phyloP scores from a whole-genome alignment of 163 green algal species.

The Coccomyxa subellipsoidea region DNA sequence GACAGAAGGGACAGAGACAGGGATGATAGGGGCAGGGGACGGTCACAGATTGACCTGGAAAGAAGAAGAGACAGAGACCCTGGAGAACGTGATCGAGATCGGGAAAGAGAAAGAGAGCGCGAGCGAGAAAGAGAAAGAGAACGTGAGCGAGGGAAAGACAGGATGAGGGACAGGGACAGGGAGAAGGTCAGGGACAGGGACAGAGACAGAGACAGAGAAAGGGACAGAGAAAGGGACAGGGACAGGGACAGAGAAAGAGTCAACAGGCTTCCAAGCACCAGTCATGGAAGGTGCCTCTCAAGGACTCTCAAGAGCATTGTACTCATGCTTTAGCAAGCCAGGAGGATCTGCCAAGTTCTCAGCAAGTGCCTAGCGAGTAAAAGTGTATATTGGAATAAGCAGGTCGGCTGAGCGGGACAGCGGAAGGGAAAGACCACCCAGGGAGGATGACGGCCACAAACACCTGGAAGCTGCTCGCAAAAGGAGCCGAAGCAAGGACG shows the following conservation, averaged over 20 bases:
- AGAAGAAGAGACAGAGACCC: not conserved
- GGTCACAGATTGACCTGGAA: not conserved
- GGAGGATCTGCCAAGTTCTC: not conserved
- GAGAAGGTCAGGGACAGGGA: not conserved
- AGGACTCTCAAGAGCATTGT: too few species aligned
- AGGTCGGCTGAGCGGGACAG: not conserved
- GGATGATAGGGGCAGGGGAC: not conserved
- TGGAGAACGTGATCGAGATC: not conserved
- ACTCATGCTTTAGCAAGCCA: not conserved
- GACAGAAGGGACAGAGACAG: not conserved
- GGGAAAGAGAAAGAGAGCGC: not conserved
- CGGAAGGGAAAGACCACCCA: conserved; percentile 11
- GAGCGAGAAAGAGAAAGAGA: conserved; percentile 28
- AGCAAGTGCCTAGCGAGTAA: too few species aligned
- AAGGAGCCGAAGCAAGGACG: not conserved
- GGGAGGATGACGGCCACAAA: not conserved
- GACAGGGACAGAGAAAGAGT: not conserved
- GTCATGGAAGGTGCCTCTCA: not conserved
- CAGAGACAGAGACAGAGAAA: conserved; percentile 5
- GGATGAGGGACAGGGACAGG: conserved; percentile 23
- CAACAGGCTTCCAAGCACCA: not conserved
- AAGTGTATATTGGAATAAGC: too few species aligned
- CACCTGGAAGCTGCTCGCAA: not conserved
- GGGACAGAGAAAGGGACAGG: conserved; percentile 13
- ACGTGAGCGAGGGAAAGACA: conserved; percentile 13